Evolutionary conservation across 257 asterid species (phyloP), one percentile per base, ranked within the genome.

Genomic region (Scutellaria baicalensis): DNA sequence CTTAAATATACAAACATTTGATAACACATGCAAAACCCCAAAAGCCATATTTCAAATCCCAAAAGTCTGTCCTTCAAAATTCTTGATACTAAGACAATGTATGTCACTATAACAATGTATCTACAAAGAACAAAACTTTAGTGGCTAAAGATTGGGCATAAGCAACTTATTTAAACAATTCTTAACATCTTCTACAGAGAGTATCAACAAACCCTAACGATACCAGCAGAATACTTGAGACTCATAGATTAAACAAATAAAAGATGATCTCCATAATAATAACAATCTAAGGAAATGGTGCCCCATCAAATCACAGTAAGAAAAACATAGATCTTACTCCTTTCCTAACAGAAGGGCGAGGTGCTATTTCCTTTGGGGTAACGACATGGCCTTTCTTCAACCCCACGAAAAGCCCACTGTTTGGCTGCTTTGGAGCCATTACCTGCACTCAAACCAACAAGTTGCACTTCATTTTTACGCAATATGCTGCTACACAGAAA

Each of bases 351-450:
- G 83, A 81, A 44, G 86, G 88, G 43, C 86, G 88, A 0, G 84
- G 83, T 5, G 83, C 86, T 60, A 84, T 49, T 56, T 81, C 83
- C 81, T 81, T 78, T 0, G 80, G 79, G 48, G 86, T 84, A 14
- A 75, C 85, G 27, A 84, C 76, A 70, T 84, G 89, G 8, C 86
- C 89, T 42, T 73, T 80, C 69, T 84, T 84, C 79, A 79, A 59
- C 7, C 89, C 89, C 23, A 81, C 85, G 21, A 74, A 81, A 3
- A 84, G 6, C 13, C 89, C 89, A 45, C 81, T 79, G 69, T 79
- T 84, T 0, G 82, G 77, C 78, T 71, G 79, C 69, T 81, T 81
- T 5, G 86, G 86, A 69, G 89, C 83, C 86, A 82, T 84, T 40
- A 10, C 82, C 84, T 71, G 31, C 52, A 60, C 8, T 39, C 45